Base-by-base conservation (phyloP, 2,329 filamentous ascomycete genomes). In the Arthroderma sp. region DNA sequence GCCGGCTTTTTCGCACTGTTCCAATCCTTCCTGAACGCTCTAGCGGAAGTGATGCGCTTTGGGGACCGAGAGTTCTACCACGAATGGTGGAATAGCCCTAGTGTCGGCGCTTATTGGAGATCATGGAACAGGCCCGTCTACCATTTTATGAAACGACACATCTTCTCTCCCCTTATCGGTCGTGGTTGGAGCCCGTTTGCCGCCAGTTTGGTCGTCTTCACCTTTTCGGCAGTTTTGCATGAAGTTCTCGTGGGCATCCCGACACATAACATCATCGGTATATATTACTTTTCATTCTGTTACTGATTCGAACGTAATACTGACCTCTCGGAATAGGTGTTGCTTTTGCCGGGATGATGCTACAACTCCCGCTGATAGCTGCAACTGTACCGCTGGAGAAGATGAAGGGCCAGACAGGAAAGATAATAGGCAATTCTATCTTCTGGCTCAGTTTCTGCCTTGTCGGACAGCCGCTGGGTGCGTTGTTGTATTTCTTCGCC, bases 61-160 rank as follows among this genome's bases (percentile, higher is more conserved):
- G 93, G 86, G 17, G 93, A 98, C 70, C 82, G 93, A 31, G 87
- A 91, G 55, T 98, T 98, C 71, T 98, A 98, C 71, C 86, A 88
- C 38, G 90, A 95, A 67, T 98, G 93, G 93, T 98, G 93, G 93
- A 98, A 98, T 68, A 88, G 85, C 62, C 84, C 85, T 56, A 90
- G 85, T 63, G 77, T 97, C 5, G 88, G 91, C 35, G 81, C 80
- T 3, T 98, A 98, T 76, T 96, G 91, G 91, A 84, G 91, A 21
- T 87, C 86, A 0, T 98, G 93, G 93, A 98, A 98, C 74, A 94
- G 94, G 70, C 93, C 93, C 0, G 91, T 98, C 4, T 95, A 95
- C 67, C 85, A 90, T 59, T 98, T 95, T 72, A 97, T 98, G 84
- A 91, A 88, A 66, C 80, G 93, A 38, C 93, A 98, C 70, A 83